Percentiles rank a stretch among this genome's conserved stretches.
phyloP scores from a whole-genome alignment of 2,329 filamentous ascomycete species.

The Capronia americana region DNA sequence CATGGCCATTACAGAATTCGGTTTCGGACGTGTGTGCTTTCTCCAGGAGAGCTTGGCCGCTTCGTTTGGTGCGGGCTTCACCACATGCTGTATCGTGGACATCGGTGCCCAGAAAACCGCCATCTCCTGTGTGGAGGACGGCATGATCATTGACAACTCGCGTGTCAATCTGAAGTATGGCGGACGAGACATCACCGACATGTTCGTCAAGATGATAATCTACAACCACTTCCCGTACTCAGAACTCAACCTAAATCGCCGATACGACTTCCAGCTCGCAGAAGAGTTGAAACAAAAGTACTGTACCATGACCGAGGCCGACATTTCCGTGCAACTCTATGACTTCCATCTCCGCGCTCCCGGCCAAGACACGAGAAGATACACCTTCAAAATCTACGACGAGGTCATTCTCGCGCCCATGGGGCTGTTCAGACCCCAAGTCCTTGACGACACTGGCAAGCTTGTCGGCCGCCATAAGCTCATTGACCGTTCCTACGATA shows the following conservation, averaged over 20 bases:
- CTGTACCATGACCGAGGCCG: slow-evolving; percentile 87
- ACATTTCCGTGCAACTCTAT: slow-evolving; percentile 85
- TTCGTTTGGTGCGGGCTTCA: slow-evolving; percentile 93
- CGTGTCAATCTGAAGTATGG: slow-evolving; percentile 94
- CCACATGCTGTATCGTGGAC: slow-evolving; percentile 92
- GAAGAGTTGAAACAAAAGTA: slow-evolving; percentile 95
- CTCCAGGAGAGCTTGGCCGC: slow-evolving; percentile 96
- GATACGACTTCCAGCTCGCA: slow-evolving; percentile 90
- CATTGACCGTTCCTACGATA: slow-evolving; percentile 85
- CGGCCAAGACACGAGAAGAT: slow-evolving; percentile 88
- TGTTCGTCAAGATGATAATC: slow-evolving; percentile 97
- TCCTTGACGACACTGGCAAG: slow-evolving; percentile 78
- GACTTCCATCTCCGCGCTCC: slow-evolving; percentile 90
- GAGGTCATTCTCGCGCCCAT: slow-evolving; percentile 93
- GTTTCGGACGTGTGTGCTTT: slow-evolving; percentile 87
- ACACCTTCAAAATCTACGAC: slow-evolving; percentile 95
- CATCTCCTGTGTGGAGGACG: slow-evolving; percentile 95
- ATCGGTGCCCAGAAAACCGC: slow-evolving; percentile 97
- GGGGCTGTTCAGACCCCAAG: slow-evolving; percentile 87
- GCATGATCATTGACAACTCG: slow-evolving; percentile 92
- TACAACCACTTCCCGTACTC: slow-evolving; percentile 94
- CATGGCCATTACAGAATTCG: slow-evolving; percentile 85
- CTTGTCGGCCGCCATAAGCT: slow-evolving; percentile 79
- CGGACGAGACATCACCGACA: slow-evolving; percentile 89
- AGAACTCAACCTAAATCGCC: slow-evolving; percentile 86